Evolutionary conservation across 2,329 filamentous ascomycete genomes (phyloP).

Genomic region (Rosellinia necatrix): DNA sequence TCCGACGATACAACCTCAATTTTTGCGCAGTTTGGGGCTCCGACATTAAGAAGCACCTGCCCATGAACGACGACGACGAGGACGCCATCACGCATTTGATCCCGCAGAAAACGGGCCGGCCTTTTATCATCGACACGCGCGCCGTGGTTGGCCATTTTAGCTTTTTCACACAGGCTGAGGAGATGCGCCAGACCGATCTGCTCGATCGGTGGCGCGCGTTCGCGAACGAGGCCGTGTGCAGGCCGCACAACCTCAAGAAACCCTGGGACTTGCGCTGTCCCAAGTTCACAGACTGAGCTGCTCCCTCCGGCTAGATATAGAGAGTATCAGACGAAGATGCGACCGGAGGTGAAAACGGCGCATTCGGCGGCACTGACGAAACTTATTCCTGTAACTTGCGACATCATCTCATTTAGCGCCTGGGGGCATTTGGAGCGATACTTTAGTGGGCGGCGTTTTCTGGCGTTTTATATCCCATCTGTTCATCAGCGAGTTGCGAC

Average conservation of each 20-base stretch:
- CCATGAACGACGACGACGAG: constrained; percentile 51
- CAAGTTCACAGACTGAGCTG: constrained; percentile 2
- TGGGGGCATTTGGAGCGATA: background rate
- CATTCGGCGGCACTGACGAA: background rate
- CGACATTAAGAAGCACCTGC: constrained; percentile 54
- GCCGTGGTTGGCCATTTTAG: constrained; percentile 59
- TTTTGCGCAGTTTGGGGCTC: constrained; percentile 59
- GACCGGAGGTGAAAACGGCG: background rate
- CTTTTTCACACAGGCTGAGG: constrained; percentile 48
- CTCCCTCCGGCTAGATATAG: background rate
- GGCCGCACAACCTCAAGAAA: constrained; percentile 24
- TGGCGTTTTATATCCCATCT: background rate
- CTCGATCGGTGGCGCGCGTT: constrained; percentile 58
- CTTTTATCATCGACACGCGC: constrained; percentile 57
- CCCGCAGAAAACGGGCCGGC: constrained; percentile 45
- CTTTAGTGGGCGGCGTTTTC: constrained; percentile 1
- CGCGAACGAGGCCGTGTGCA: constrained; percentile 57
- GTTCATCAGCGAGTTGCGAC: too few relatives aligned
- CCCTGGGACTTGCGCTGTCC: constrained; percentile 28
- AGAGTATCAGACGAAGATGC: background rate
- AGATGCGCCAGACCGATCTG: constrained; percentile 57
- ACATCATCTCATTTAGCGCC: background rate
- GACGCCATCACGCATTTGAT: constrained; percentile 49
- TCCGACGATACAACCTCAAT: constrained; percentile 56
- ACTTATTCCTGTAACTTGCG: background rate